Percentiles rank a stretch among this genome's conserved stretches.
phyloP scores from a whole-genome alignment of 2,329 filamentous ascomycete species.

The Pseudogymnoascus verrucosus region DNA sequence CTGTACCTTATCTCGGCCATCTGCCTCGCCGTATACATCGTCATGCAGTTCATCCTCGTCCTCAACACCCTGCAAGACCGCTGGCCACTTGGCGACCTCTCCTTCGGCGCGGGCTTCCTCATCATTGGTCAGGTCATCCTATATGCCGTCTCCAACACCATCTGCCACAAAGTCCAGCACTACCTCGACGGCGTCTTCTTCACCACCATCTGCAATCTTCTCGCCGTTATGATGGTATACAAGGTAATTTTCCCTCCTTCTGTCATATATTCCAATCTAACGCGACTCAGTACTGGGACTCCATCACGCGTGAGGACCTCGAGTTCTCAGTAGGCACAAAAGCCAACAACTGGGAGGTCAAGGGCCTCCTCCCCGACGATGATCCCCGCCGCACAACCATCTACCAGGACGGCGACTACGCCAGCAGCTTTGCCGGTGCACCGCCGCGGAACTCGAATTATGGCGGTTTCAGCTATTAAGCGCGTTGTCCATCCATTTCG shows the following conservation, averaged over 20 bases:
- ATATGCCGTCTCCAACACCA: conserved; percentile 78
- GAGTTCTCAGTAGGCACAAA: conserved; percentile 95
- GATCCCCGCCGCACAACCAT: conserved; percentile 25
- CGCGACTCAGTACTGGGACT: conserved; percentile 80
- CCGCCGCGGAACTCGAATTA: conserved; percentile 26
- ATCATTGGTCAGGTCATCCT: conserved; percentile 85
- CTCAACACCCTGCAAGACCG: conserved; percentile 85
- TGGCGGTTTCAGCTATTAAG: conserved; percentile 25
- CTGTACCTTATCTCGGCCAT: conserved; percentile 87
- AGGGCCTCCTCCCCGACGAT: conserved; percentile 59
- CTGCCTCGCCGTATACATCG: conserved; percentile 75
- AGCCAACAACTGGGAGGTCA: conserved; percentile 97
- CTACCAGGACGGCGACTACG: conserved; percentile 27
- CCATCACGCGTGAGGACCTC: conserved; percentile 94
- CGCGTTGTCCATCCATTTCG: neutral
- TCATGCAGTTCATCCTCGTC: conserved; percentile 83
- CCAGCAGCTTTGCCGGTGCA: conserved; percentile 18
- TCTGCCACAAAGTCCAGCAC: conserved; percentile 79
- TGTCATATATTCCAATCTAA: conserved; percentile 24
- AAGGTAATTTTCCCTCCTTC: conserved; percentile 52
- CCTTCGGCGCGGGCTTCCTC: conserved; percentile 86
- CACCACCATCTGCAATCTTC: conserved; percentile 83
- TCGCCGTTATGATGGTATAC: conserved; percentile 99
- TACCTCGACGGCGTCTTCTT: conserved; percentile 95
- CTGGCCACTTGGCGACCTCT: conserved; percentile 89